Evolutionary conservation across 768 basidiomycete genomes (phyloP).

Genomic region (Agaricus subrufescens): DNA sequence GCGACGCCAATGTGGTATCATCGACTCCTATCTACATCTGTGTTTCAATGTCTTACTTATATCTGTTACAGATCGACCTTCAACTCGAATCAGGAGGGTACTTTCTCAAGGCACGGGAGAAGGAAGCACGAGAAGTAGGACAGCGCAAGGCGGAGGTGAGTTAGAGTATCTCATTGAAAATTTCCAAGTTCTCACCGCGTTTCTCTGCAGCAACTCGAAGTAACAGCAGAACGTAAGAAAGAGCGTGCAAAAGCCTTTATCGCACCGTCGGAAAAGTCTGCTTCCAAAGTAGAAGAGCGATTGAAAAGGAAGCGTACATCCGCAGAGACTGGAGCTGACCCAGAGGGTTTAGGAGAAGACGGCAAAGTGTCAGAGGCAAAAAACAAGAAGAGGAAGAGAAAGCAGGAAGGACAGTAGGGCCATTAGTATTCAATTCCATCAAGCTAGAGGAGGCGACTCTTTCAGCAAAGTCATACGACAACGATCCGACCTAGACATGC

Average conservation of each 20-base stretch:
- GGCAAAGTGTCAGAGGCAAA: slow-evolving; percentile 27
- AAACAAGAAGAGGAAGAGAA: slow-evolving; percentile 27
- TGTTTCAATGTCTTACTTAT: not conserved
- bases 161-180: not conserved
- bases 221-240: slow-evolving; percentile 62
- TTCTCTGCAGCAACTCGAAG: slow-evolving; percentile 67
- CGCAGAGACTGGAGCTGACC: slow-evolving; percentile 35
- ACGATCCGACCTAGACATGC: not conserved
- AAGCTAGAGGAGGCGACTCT: not conserved
- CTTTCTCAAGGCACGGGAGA: slow-evolving; percentile 91
- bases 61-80: slow-evolving; percentile 63
- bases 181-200: not conserved
- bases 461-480: not conserved
- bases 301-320: slow-evolving; percentile 39
- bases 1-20: no score
- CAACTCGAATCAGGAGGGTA: slow-evolving; percentile 97
- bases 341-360: slow-evolving; percentile 24
- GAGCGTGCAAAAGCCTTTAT: slow-evolving; percentile 86
- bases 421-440: no score
- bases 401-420: no score
- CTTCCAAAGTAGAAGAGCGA: slow-evolving; percentile 75
- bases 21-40: no score
- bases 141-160: slow-evolving; percentile 73
- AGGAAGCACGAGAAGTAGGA: slow-evolving; percentile 68
- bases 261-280: slow-evolving; percentile 77